Conservation (phyloP, 192 early-diverging fungal species). For the Mortierella alpina region DNA sequence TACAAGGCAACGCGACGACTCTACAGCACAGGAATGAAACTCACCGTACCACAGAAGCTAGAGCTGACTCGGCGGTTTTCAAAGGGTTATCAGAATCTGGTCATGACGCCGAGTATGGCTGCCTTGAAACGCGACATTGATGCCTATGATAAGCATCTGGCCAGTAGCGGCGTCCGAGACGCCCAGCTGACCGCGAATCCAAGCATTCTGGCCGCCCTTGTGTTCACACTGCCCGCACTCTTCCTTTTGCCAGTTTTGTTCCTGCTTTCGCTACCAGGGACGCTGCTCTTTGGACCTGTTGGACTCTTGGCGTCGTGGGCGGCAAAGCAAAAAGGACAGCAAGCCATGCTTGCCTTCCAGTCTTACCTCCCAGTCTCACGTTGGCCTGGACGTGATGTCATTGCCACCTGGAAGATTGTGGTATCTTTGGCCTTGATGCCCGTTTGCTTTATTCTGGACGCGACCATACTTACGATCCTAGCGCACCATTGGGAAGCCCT, state of each 20-base stretch:
- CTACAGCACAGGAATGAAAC: constrained; percentile 37
- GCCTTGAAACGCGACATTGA: constrained; percentile 48
- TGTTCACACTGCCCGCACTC: constrained; percentile 37
- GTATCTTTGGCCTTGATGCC: constrained; percentile 47
- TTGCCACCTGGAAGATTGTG: constrained; percentile 61
- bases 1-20: constrained; percentile 55
- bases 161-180: constrained; percentile 24
- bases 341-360: constrained; percentile 58
- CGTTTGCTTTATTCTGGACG: constrained; percentile 41
- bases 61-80: constrained; percentile 50
- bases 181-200: constrained; percentile 47
- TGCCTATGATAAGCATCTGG: constrained; percentile 37
- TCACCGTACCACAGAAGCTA: constrained; percentile 48
- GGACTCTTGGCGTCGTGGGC: constrained; percentile 49
- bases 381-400: constrained; percentile 60
- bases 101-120: constrained; percentile 18
- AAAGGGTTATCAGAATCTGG: constrained; percentile 35
- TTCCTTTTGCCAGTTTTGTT: constrained; percentile 37
- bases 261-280: constrained; percentile 46
- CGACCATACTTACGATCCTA: constrained; percentile 20
- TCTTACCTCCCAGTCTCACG: constrained; percentile 57
- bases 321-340: constrained; percentile 51
- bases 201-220: constrained; percentile 20
- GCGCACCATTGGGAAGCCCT: constrained; percentile 10
- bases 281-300: constrained; percentile 47